Conservation (phyloP, 2,329 filamentous ascomycete species). For the Phyllosticta ampelicida region DNA sequence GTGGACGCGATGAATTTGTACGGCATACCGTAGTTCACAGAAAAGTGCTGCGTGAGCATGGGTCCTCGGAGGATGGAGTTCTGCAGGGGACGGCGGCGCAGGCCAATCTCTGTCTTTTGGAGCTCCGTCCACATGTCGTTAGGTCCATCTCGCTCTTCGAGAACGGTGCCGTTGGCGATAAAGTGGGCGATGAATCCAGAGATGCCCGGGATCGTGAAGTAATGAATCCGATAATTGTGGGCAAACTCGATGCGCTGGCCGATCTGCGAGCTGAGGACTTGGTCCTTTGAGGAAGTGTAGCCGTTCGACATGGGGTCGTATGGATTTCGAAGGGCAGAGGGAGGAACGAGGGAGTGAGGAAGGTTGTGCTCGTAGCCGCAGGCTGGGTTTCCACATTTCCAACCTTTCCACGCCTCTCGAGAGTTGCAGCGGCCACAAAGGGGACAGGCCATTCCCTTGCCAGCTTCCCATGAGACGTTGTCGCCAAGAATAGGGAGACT, state of each 20-base stretch:
- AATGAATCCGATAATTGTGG: constrained; percentile 33
- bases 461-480: constrained; percentile 43
- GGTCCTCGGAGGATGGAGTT: constrained; percentile 28
- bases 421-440: constrained; percentile 51
- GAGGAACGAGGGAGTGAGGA: constrained; percentile 21
- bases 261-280: constrained; percentile 20
- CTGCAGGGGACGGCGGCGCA: constrained; percentile 15
- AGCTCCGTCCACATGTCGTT: constrained; percentile 49
- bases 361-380: constrained; percentile 40
- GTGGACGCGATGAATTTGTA: constrained; percentile 56
- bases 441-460: constrained; percentile 56
- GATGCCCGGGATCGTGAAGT: constrained; percentile 38
- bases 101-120: constrained; percentile 30
- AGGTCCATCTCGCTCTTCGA: constrained; percentile 43
- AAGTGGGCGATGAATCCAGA: constrained; percentile 43
- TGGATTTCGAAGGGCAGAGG: constrained; percentile 22
- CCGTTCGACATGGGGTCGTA: constrained; percentile 25
- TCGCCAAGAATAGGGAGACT: constrained; percentile 27
- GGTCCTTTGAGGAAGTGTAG: constrained; percentile 23
- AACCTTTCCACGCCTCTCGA: constrained; percentile 50
- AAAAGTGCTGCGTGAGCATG: constrained; percentile 42
- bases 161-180: constrained; percentile 44
- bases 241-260: constrained; percentile 23
- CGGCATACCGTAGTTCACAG: constrained; percentile 49
- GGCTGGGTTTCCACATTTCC: constrained; percentile 44